Evolutionary conservation across 148 eudicot genomes (phyloP).

Genomic region (Beta vulgaris): DNA sequence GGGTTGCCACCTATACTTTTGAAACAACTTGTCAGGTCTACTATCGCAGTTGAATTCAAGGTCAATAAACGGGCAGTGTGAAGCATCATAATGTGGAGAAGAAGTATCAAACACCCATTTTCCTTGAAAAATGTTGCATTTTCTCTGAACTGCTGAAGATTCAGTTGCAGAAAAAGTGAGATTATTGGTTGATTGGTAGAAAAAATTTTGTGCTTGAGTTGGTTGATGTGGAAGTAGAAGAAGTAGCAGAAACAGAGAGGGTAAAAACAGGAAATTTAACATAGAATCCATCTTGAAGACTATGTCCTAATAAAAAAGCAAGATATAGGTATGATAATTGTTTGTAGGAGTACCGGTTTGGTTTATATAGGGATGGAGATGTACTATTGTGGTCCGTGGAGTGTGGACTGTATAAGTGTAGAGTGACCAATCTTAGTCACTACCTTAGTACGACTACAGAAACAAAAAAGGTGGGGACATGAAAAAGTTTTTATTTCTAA

Average conservation of each 20-base stretch:
- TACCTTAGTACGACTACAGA: too few species aligned
- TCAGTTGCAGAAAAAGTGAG: neutral
- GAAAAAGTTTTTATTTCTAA: too few species aligned
- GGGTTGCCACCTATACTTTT: conserved; percentile 87
- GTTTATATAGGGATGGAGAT: conserved; percentile 18
- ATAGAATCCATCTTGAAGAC: conserved; percentile 17
- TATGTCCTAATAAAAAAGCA: conserved; percentile 16
- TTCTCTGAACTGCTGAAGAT: conserved; percentile 5
- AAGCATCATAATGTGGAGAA: conserved; percentile 65
- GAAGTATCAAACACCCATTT: conserved; percentile 85
- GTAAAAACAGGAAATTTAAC: conserved; percentile 32
- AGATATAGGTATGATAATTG: neutral
- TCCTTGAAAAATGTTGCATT: conserved; percentile 68
- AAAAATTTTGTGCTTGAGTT: conserved; percentile 19
- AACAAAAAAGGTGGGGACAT: too few species aligned
- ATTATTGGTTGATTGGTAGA: conserved; percentile 5
- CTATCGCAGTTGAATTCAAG: conserved; percentile 69
- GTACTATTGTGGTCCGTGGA: neutral
- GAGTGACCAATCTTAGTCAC: too few species aligned
- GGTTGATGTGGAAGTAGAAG: conserved; percentile 8
- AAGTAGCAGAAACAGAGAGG: conserved; percentile 30
- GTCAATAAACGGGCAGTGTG: conserved; percentile 73
- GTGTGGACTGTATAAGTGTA: too few species aligned
- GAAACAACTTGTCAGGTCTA: conserved; percentile 68
- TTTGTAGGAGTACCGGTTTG: neutral